phyloP scores from a whole-genome alignment of 768 basidiomycete species.

The Dacryopinax spathularia region DNA sequence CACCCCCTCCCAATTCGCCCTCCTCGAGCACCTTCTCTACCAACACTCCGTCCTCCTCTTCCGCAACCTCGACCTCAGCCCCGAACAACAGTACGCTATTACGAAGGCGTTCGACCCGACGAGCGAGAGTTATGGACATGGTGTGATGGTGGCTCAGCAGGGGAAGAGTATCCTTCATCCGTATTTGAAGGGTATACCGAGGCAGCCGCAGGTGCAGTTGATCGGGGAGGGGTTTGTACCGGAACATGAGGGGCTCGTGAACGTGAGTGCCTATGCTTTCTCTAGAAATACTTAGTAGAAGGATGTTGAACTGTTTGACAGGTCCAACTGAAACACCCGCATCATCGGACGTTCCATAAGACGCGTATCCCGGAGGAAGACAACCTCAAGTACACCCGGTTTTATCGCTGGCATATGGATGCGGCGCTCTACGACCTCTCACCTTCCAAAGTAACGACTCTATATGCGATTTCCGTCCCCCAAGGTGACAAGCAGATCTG shows the following conservation, averaged over 20 bases:
- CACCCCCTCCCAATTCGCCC: slow-evolving; percentile 43
- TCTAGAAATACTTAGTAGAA: background rate
- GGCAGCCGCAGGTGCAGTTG: slow-evolving; percentile 78
- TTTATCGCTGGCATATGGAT: slow-evolving; percentile 88
- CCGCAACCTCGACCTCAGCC: slow-evolving; percentile 49
- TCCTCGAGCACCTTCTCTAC: slow-evolving; percentile 61
- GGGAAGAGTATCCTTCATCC: slow-evolving; percentile 75
- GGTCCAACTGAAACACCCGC: slow-evolving; percentile 71
- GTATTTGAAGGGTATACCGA: slow-evolving; percentile 80
- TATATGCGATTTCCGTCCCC: slow-evolving; percentile 67
- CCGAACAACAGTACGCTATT: slow-evolving; percentile 71
- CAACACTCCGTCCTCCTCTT: slow-evolving; percentile 68
- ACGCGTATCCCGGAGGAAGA: slow-evolving; percentile 58
- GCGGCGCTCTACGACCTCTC: slow-evolving; percentile 66
- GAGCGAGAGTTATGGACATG: slow-evolving; percentile 61
- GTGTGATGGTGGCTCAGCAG: slow-evolving; percentile 64
- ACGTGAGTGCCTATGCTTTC: slow-evolving; percentile 24
- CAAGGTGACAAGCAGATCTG: slow-evolving; percentile 46
- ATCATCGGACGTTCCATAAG: slow-evolving; percentile 79
- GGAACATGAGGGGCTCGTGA: slow-evolving; percentile 64
- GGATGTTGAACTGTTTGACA: slow-evolving; percentile 4
- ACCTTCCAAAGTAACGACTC: slow-evolving; percentile 71
- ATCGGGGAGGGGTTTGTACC: slow-evolving; percentile 78
- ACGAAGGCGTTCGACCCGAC: slow-evolving; percentile 74
- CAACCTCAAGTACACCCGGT: slow-evolving; percentile 58